Conservation (phyloP, 805 yeast genomes). For the Phaffomyces thermotolerans region DNA sequence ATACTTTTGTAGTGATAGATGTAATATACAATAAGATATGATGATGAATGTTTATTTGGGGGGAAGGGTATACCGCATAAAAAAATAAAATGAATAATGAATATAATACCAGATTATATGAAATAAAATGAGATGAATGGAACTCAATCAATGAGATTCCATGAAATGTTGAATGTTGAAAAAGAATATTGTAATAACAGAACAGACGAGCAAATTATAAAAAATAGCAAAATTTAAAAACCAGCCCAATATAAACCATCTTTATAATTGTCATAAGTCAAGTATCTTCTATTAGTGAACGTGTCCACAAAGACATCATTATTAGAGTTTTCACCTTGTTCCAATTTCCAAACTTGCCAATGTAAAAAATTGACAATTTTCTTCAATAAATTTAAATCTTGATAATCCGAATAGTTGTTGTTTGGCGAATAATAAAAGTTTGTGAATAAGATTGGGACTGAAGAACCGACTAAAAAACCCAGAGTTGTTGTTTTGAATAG, state of each 20-base stretch:
- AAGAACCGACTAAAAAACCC: slow-evolving; percentile 21
- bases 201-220: no score
- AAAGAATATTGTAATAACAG: no score
- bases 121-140: no score
- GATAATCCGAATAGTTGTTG: slow-evolving; percentile 12
- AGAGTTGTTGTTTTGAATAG: slow-evolving; percentile 16
- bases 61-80: not conserved
- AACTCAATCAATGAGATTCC: not conserved
- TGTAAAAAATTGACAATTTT: slow-evolving; percentile 17
- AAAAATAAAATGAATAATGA: not conserved
- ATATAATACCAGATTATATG: no score
- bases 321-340: not conserved
- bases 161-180: not conserved
- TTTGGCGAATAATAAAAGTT: slow-evolving; percentile 16
- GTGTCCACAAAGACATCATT: slow-evolving; percentile 3
- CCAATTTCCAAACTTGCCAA: slow-evolving; percentile 15
- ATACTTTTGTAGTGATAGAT: no score
- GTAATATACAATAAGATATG: no score
- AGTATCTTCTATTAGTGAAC: slow-evolving; percentile 5
- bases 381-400: slow-evolving; percentile 18
- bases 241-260: slow-evolving; percentile 28
- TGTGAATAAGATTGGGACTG: slow-evolving; percentile 19
- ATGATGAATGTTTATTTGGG: not conserved
- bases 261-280: slow-evolving; percentile 15
- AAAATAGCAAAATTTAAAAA: slow-evolving; percentile 9